Evolutionary conservation across 345 rosid species (phyloP).

Genomic region (Stellera chamaejasme): DNA sequence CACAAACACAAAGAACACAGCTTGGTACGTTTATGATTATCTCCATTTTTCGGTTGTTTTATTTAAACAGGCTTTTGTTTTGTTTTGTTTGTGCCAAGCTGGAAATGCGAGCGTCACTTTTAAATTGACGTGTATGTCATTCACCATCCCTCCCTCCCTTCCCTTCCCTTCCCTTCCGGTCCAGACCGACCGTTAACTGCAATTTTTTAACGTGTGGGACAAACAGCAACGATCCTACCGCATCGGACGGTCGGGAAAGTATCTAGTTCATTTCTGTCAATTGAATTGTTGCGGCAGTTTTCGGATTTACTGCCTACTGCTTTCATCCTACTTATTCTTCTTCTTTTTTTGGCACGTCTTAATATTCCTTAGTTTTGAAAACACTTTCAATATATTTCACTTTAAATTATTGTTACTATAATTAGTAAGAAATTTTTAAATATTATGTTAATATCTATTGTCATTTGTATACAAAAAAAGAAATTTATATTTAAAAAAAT

Average conservation of each 20-base stretch:
- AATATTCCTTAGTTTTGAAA: too few species aligned
- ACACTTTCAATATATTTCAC: too few species aligned
- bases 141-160: background rate
- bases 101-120: background rate
- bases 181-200: conserved; percentile 3
- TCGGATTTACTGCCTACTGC: too few species aligned
- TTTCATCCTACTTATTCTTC: too few species aligned
- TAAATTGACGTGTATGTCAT: conserved; percentile 10
- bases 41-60: background rate
- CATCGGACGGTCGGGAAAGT: background rate
- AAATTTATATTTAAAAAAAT: too few species aligned
- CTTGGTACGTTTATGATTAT: background rate
- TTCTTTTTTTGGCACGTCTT: too few species aligned
- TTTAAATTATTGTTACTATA: too few species aligned
- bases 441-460: too few species aligned
- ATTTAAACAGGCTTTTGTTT: conserved; percentile 4
- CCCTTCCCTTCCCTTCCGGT: background rate
- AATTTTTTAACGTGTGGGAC: background rate
- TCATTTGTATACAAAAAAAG: too few species aligned
- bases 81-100: conserved; percentile 2
- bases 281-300: too few species aligned
- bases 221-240: background rate
- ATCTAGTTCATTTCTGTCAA: background rate
- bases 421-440: too few species aligned
- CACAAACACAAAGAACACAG: background rate